phyloP scores from a whole-genome alignment of 2,329 filamentous ascomycete species.

The Botrytis hyacinthi region DNA sequence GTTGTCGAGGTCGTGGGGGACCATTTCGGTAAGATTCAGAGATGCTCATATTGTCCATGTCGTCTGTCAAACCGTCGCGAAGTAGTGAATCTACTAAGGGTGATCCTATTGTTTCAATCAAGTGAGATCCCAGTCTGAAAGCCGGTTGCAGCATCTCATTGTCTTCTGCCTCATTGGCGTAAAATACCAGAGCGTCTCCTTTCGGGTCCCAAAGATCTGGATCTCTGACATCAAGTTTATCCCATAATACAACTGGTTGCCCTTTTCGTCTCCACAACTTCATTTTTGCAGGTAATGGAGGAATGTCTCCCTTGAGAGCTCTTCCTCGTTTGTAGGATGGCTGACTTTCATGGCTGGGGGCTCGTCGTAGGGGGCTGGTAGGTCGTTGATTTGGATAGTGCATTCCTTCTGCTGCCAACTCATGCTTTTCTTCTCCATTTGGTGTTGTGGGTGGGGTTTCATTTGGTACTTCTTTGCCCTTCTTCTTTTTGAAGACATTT shows the following conservation, averaged over 20 bases:
- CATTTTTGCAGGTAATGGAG: background rate
- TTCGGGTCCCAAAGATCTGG: slow-evolving; percentile 51
- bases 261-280: slow-evolving; percentile 8
- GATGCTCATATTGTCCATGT: slow-evolving; percentile 41
- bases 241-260: background rate
- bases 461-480: slow-evolving; percentile 5
- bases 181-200: slow-evolving; percentile 58
- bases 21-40: background rate
- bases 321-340: background rate
- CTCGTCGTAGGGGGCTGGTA: background rate
- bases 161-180: slow-evolving; percentile 45
- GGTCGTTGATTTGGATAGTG: background rate
- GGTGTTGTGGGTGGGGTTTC: slow-evolving; percentile 5
- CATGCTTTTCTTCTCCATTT: background rate
- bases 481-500: slow-evolving; percentile 21
- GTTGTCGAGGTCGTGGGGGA: background rate
- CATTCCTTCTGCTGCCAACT: slow-evolving; percentile 1
- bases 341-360: background rate
- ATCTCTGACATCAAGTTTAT: slow-evolving; percentile 14
- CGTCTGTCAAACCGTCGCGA: slow-evolving; percentile 54
- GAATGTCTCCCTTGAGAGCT: background rate
- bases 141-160: slow-evolving; percentile 48
- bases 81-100: slow-evolving; percentile 52
- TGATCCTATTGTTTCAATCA: slow-evolving; percentile 58
- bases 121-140: slow-evolving; percentile 57